Base-by-base conservation (phyloP, 257 asterid species). In the Marsdenia floribunda region DNA sequence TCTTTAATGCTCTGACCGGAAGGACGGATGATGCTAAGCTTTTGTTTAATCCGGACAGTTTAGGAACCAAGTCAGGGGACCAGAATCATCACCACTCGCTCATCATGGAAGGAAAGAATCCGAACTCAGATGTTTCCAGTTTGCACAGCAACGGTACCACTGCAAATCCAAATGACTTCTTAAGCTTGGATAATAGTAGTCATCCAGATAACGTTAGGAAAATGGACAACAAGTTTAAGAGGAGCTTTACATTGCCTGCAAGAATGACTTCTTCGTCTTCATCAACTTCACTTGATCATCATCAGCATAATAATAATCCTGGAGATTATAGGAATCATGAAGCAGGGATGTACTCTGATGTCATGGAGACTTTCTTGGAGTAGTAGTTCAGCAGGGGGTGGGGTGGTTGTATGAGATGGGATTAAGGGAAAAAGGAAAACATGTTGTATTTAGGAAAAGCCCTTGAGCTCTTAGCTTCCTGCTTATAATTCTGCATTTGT, bases 281-380 rank as follows among this genome's bases (percentile, higher is more conserved):
- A 0, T 89, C 99, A 40, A 84, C 89, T 59, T 90, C 97, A 15
- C 87, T 84, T 7, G 88, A 90, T 73, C 97, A 83, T 53, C 91
- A 85, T 13, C 83, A 80, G 0, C 91, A 86, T 49, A 6, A 54
- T 19, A 1, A 19, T 54, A 87, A 86, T 73, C 86, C 83, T 0
- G 97, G 88, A 71, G 97, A 92, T 74, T 88, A 89, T 79, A 79
- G 93, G 85, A 84, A 83, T 44, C 49, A 44, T 58, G 96, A 88
- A 72, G 81, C 81, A 0, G 97, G 90, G 78, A 87, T 92, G 96
- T 92, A 87, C 76, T 77, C 90, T 3, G 99, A 94, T 82, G 96
- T 87, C 55, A 92, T 94, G 99, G 99, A 89, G 73, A 88, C 87
- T 79, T 89, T 88, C 92, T 82, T 92, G 97, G 97, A 92, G 70